Base-by-base conservation (phyloP, 495 filamentous ascomycete genomes). In the Penicillium steckii region DNA sequence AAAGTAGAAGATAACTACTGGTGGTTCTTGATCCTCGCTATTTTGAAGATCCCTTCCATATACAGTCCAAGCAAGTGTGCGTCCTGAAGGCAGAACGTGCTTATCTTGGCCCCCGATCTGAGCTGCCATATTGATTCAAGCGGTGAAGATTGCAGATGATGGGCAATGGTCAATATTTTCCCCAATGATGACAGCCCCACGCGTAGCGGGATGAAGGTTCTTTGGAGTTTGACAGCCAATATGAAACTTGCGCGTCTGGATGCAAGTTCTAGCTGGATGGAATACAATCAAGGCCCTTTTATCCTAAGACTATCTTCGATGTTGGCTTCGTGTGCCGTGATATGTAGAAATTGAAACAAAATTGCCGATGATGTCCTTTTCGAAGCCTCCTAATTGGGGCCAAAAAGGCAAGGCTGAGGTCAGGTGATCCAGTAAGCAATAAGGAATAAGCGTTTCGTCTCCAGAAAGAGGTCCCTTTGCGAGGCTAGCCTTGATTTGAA, bases 41-140 rank as follows among this genome's bases (percentile, higher is more conserved):
- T 1, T 21, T 23, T 47, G 29, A 18, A 42, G 48, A 18, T 41
- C 12, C 7, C 23, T 33, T 12, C 43, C 50, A 32, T 53, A 46
- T 38, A 41, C 13, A 5, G 29, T 46, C 50, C 50, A 53, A 27
- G 50, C 50, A 21, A 53, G 25, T 2, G 21, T 46, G 24, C 50
- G 50, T 9, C 50, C 50, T n/a, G 50, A 53, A 17, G 44, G 50
- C 12, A 53, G 43, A 18, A 29, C 32, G 17, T 46, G 50, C 8
- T 10, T 46, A 15, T 53, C 24, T 15, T n/a, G 46, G 12, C 21
- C 23, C 7, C 35, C 46, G 23, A 15, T 8, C 8, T 27, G 46
- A 24, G 7, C 8, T 19, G 33, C 46, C 46, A 49, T 49, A 12
- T 8, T 41, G 38, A 41, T 5, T 17, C 33, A 41, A 23, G 7